Conservation (phyloP, 2,329 filamentous ascomycete genomes). For the Dothideomycetidae sp. region DNA sequence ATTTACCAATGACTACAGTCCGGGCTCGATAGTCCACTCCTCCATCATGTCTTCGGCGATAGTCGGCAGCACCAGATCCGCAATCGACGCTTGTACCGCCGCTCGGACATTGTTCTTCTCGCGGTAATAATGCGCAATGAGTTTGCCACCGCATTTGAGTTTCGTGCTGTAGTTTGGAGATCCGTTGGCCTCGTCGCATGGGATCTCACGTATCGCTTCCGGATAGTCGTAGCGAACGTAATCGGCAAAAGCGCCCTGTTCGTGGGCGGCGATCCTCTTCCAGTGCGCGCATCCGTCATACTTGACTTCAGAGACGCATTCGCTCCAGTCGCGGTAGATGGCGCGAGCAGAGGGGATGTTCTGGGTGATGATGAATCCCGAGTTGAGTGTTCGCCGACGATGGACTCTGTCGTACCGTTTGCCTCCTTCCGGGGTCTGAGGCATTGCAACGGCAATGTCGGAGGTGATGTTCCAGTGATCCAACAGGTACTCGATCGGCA, state of each 20-base stretch:
- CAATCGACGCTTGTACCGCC: conserved; percentile 3
- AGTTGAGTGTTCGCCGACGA: conserved; percentile 25
- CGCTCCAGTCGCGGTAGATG: conserved; percentile 21
- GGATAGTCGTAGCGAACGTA: conserved; percentile 23
- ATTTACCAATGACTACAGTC: too few species aligned
- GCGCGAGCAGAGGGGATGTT: conserved; percentile 21
- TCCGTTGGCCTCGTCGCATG: conserved; percentile 4
- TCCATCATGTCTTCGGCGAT: background rate
- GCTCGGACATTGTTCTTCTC: background rate
- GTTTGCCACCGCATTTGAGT: conserved; percentile 24
- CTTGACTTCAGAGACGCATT: conserved; percentile 20
- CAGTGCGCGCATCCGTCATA: conserved; percentile 22
- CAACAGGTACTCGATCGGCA: conserved; percentile 36
- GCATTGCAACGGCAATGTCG: conserved; percentile 30
- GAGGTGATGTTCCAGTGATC: conserved; percentile 32
- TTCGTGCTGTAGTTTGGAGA: too few species aligned
- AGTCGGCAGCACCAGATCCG: conserved; percentile 1
- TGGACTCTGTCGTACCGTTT: conserved; percentile 30
- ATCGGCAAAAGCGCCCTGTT: conserved; percentile 23
- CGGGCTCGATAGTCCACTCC: too few species aligned
- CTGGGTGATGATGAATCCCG: conserved; percentile 32
- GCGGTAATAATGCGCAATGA: conserved; percentile 23
- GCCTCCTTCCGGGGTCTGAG: too few species aligned
- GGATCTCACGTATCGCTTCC: conserved; percentile 11
- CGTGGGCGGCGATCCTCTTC: conserved; percentile 20